Conservation (phyloP, 257 asterid genomes). For the Scutellaria minor region DNA sequence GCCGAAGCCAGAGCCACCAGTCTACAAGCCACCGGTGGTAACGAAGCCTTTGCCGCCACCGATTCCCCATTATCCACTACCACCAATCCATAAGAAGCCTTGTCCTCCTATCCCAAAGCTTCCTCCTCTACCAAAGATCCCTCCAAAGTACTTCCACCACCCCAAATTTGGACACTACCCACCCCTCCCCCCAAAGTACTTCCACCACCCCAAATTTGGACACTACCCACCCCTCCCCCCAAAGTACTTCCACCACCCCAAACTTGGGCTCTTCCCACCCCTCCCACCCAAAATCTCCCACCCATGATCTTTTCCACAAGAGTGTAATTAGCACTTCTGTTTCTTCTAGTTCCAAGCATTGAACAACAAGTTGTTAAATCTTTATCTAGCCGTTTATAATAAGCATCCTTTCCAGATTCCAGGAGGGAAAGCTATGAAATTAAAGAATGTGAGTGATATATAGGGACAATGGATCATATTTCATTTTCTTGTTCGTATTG, state of each 20-base stretch:
- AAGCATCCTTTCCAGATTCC: conserved; percentile 7
- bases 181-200: conserved; percentile 53
- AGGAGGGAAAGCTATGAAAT: conserved; percentile 25
- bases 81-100: conserved; percentile 64
- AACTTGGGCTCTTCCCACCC: conserved; percentile 58
- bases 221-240: conserved; percentile 49
- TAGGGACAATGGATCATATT: conserved; percentile 25
- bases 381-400: conserved; percentile 17
- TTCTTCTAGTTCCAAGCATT: conserved; percentile 20
- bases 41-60: conserved; percentile 40
- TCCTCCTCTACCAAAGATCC: conserved; percentile 63
- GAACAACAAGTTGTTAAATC: conserved; percentile 28
- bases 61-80: conserved; percentile 33
- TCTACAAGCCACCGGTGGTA: conserved; percentile 27
- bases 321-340: conserved; percentile 35
- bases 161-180: conserved; percentile 63
- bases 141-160: conserved; percentile 65
- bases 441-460: conserved; percentile 30
- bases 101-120: conserved; percentile 61
- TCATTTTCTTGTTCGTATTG: conserved; percentile 33
- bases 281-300: conserved; percentile 51
- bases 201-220: conserved; percentile 44
- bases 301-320: conserved; percentile 37
- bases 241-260: conserved; percentile 67
- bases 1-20: conserved; percentile 18